These are phyloP conservation scores for Massospora cicadina DNA, from an alignment of 371 early-diverging fungal genomes.

Conservation along the genomic window DNA sequence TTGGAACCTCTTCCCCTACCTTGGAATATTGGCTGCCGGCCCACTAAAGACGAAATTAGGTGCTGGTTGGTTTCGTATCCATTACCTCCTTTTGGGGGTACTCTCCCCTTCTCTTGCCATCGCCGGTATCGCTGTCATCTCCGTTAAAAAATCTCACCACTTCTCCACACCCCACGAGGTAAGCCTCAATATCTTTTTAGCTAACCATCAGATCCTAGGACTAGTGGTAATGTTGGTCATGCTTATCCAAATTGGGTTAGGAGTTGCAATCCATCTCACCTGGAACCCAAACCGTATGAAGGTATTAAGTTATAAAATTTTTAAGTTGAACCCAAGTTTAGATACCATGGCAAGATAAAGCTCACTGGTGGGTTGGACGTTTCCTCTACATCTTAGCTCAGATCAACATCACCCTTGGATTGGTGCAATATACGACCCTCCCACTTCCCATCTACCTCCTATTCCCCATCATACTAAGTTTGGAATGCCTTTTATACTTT, in stretches of 20 bases:
- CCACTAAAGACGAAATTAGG: not conserved
- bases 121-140: not conserved
- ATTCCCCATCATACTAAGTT: too few relatives aligned
- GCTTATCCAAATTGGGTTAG: not conserved
- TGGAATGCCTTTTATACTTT: too few relatives aligned
- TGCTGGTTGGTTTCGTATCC: not conserved
- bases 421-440: not conserved
- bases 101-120: not conserved
- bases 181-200: not conserved
- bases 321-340: too few relatives aligned
- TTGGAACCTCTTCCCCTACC: slow-evolving; percentile 6
- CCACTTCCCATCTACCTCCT: too few relatives aligned
- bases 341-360: slow-evolving; percentile 10
- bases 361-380: slow-evolving; percentile 8
- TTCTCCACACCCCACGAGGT: not conserved
- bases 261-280: not conserved
- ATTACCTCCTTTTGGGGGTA: not conserved
- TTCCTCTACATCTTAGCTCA: slow-evolving; percentile 2
- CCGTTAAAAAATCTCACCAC: not conserved
- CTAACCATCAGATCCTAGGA: not conserved
- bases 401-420: slow-evolving; percentile 2
- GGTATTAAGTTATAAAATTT: too few relatives aligned
- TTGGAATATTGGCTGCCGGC: not conserved
- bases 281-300: not conserved
- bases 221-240: not conserved